Base-by-base conservation (phyloP, 2,329 filamentous ascomycete species). In the Phialophora verrucosa region DNA sequence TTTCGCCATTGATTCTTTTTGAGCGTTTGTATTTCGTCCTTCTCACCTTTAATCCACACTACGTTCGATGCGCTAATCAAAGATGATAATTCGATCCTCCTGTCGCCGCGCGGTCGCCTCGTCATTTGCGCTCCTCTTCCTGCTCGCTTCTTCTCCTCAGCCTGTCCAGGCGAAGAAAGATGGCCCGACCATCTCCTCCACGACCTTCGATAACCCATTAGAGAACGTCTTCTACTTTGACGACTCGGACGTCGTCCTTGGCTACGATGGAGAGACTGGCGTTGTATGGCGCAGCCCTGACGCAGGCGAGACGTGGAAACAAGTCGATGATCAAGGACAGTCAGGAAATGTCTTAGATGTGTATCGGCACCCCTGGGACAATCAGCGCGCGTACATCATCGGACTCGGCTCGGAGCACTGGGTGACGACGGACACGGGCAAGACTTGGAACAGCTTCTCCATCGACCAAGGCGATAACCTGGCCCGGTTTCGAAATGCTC, bases 161-260 rank as follows among this genome's bases (percentile, higher is more conserved):
- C 61, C 57, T 59, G 57, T 57, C 71, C 64, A 65, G 66, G 80
- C 87, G 63, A 90, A 89, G 76, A 82, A 84, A 69, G 85, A 88
- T 74, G 82, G 83, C 57, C 93, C 93, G 27, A 83, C 83, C 63
- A 84, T 97, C 73, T 83, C 84, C 68, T 80, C 83, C 66, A 90
- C 82, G 61, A 79, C 84, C 55, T 91, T 97, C 79, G 82, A 90
- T 53, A 83, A 88, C 73, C 79, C 83, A 62, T 91, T 92, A 0
- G 76, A 80, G 62, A 88, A 88, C 76, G 82, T 97, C 71, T 90
- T 91, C 80, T 99, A 97, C 80, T 98, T 99, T 76, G 90, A 95
- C 75, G 91, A 94, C 77, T 93, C 91, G 71, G 90, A 97, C 76
- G 87, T 90, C 59, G 83, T 96, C 66, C 79, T 98, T 54, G 88